phyloP scores from a whole-genome alignment of 805 yeast species.

The Metschnikowia continentalis region DNA sequence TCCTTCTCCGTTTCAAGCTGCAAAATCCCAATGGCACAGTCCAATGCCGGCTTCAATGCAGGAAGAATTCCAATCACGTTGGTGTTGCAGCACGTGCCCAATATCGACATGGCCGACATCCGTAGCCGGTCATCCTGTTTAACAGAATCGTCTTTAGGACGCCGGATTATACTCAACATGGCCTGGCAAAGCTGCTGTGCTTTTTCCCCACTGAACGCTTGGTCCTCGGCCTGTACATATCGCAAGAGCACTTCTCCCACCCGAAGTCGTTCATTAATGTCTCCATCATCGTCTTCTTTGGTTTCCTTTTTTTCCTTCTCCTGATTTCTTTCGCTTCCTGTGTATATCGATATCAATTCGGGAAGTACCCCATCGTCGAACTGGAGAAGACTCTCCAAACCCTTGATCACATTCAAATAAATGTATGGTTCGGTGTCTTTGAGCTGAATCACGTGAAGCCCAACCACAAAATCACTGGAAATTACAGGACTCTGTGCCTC shows the following conservation, averaged over 20 bases:
- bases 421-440: conserved; percentile 82
- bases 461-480: conserved; percentile 49
- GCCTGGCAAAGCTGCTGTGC: conserved; percentile 42
- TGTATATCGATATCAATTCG: conserved; percentile 37
- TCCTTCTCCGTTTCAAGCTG: conserved; percentile 47
- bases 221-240: conserved; percentile 48
- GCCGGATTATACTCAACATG: conserved; percentile 38
- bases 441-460: conserved; percentile 60
- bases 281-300: conserved; percentile 7
- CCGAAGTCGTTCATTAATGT: conserved; percentile 65
- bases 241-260: conserved; percentile 78
- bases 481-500: conserved; percentile 49
- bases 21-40: conserved; percentile 73
- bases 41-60: conserved; percentile 56
- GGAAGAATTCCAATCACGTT: conserved; percentile 51
- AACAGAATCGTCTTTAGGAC: conserved; percentile 19
- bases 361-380: conserved; percentile 34
- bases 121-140: conserved; percentile 57
- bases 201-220: conserved; percentile 42
- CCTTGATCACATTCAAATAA: conserved; percentile 79
- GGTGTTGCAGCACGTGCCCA: conserved; percentile 65
- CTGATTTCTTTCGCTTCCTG: conserved; percentile 17
- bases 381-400: conserved; percentile 59
- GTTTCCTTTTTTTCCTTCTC: neutral
- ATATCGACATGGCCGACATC: conserved; percentile 81